Base-by-base conservation (phyloP, 768 basidiomycete species). In the Tricholoma sp. region DNA sequence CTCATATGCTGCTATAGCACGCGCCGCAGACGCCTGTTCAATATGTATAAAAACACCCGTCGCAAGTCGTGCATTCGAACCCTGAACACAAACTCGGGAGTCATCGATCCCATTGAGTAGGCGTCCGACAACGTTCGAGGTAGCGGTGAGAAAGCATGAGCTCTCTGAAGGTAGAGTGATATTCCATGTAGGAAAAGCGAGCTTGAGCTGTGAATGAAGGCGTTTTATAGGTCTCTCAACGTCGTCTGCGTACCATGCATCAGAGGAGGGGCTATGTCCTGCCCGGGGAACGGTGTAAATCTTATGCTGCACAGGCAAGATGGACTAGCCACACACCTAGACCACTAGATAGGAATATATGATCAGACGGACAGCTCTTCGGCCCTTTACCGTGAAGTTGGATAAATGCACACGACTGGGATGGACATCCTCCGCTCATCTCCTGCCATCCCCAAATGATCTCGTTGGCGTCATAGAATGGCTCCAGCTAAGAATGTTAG, bases 381-480 rank as follows among this genome's bases (percentile, higher is more conserved):
- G 61, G 32, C 0, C 62, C 71, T 65, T 81, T 81, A 2, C 77
- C 80, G 45, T 81, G 79, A 32, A 81, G 59, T 52, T 81, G 79
- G 18, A 80, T 68, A 48, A 74, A 80, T 5, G 73, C 78, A 44
- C 80, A 80, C 0, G 70, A 68, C 3, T 66, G 53, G 0, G 70
- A 56, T 0, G 72, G 70, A 55, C 78, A 80, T 6, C 78, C 78
- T 3, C 67, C 70, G 29, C 68, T 61, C 9, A 53, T 52, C 8
- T 66, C 61, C 56, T 80, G 77, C 78, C 78, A 80, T 8, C 63
- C 63, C 47, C 67, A 64, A 18, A 80, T 75, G 3, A 65, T 64
- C 8, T 64, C 61, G 50, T 65, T 74, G 0, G 76, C 78, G 29
- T 75, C 71, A 52, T 74, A 73, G 53, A 80, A 80, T 1, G 75